phyloP scores from a whole-genome alignment of 139 green algal species.

The Coelastrella sp. region DNA sequence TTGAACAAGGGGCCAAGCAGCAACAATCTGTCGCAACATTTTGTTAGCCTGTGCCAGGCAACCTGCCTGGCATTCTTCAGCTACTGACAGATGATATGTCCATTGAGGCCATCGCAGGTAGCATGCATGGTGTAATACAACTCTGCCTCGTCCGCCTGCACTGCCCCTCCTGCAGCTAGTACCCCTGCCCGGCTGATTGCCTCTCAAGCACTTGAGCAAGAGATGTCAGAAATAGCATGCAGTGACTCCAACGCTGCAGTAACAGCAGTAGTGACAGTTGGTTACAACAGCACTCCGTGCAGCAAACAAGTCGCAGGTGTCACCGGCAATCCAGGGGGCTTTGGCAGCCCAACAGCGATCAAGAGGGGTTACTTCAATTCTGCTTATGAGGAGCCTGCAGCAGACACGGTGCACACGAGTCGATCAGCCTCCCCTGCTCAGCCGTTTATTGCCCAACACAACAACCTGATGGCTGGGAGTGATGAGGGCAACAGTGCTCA shows the following conservation, averaged over 20 bases:
- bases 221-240: constrained; percentile 15
- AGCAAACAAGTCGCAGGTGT: not conserved
- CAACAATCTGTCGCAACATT: too few species aligned
- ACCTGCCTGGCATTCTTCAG: too few species aligned
- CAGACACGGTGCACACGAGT: not conserved
- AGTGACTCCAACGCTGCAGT: not conserved
- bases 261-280: not conserved
- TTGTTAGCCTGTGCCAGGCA: too few species aligned
- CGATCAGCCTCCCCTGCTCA: not conserved
- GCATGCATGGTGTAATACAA: not conserved
- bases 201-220: constrained; percentile 10
- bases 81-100: too few species aligned
- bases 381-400: not conserved
- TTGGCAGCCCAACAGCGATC: not conserved
- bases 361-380: not conserved
- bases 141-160: not conserved
- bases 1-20: too few species aligned
- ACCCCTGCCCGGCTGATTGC: not conserved
- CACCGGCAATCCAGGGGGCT: not conserved
- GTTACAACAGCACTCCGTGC: not conserved
- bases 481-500: not conserved
- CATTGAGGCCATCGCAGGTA: too few species aligned
- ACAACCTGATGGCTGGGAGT: constrained; percentile 20
- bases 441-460: constrained; percentile 18
- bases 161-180: not conserved